Base-by-base conservation (phyloP, 139 green algal species). In the Gonium pectorale region DNA sequence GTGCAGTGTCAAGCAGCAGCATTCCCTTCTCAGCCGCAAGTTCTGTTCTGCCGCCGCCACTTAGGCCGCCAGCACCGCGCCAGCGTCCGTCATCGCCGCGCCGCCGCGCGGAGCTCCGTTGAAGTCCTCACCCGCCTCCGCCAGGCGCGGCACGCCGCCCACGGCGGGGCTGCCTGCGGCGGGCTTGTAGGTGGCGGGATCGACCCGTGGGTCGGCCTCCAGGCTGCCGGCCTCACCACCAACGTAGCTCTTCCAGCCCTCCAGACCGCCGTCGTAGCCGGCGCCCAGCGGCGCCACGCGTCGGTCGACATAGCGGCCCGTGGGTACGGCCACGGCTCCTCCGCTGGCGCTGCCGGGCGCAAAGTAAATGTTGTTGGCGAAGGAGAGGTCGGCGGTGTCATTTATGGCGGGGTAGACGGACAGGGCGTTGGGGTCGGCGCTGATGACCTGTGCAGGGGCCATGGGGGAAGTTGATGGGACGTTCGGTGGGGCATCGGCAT, bases 351-450 rank as follows among this genome's bases (percentile, higher is more conserved):
- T 67, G 52, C 35, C 33, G 35, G 37, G 33, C 35, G 52, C 52
- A 56, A 24, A 73, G 60, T 83, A 83, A 43, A 73, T 63, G 62
- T 83, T 83, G 77, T 83, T 83, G 40, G 77, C 77, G 60, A 83
- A 73, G 24, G 46, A 43, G 17, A 83, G 43, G 77, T 26, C 26
- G 60, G 41, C 43, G 44, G n/a, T 8, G 60, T 29, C 13, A 35
- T 60, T 5, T 31, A 83, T 13, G n/a, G 77, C 62, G 31, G 77
- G 56, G 43, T 83, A 62, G 26, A 83, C 43, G 9, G 77, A 62
- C 60, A 83, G 60, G 24, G 43, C 43, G 60, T 73, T 73, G 60
- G 77, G 60, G 62, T 72, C 62, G n/a, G 62, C 60, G 77, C 21
- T 24, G 37, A 35, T 35, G 5, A 67, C 43, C 41, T 77, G 68